A percentile compares a stretch with the other conserved stretches of the same genome.
Evolutionary conservation across 148 eudicot genomes (phyloP).

Genomic region (Pharnaceum exiguum): DNA sequence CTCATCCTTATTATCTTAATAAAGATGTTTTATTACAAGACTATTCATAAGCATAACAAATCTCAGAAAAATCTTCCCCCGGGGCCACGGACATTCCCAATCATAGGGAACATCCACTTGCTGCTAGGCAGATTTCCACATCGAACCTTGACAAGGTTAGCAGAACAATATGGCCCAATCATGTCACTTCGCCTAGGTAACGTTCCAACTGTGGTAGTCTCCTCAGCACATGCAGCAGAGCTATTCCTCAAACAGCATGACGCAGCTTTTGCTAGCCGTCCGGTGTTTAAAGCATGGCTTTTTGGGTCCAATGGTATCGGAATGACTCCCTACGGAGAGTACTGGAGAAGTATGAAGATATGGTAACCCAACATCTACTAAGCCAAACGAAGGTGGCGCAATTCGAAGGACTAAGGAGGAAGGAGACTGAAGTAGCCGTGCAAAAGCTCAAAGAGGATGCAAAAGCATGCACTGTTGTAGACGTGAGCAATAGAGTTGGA

Average conservation of each 20-base stretch:
- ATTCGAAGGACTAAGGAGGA: conserved; percentile 4
- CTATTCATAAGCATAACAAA: not conserved
- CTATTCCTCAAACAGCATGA: conserved; percentile 9
- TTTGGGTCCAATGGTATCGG: conserved; percentile 13
- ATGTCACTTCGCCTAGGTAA: conserved; percentile 11
- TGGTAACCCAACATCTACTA: not conserved
- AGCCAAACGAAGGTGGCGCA: not conserved
- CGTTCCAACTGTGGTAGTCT: conserved; percentile 2
- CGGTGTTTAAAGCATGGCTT: not conserved
- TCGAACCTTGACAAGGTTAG: conserved; percentile 3
- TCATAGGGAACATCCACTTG: conserved; percentile 18
- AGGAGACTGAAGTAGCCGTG: not conserved
- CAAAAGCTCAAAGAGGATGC: not conserved
- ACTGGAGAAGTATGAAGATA: conserved; percentile 13
- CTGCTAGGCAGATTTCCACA: conserved; percentile 11
- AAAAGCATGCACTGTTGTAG: conserved; percentile 9
- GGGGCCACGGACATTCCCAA: conserved; percentile 13
- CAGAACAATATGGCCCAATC: conserved; percentile 16
- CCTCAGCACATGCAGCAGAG: conserved; percentile 3
- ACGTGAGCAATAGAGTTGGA: conserved; percentile 1
- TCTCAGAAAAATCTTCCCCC: too few relatives aligned
- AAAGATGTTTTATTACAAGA: not conserved
- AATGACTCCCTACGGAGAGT: conserved; percentile 5
- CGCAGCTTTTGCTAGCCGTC: conserved; percentile 5
- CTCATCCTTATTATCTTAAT: too few relatives aligned